phyloP scores from a whole-genome alignment of 345 rosid genomes.

The Excoecaria cochinchinensis region DNA sequence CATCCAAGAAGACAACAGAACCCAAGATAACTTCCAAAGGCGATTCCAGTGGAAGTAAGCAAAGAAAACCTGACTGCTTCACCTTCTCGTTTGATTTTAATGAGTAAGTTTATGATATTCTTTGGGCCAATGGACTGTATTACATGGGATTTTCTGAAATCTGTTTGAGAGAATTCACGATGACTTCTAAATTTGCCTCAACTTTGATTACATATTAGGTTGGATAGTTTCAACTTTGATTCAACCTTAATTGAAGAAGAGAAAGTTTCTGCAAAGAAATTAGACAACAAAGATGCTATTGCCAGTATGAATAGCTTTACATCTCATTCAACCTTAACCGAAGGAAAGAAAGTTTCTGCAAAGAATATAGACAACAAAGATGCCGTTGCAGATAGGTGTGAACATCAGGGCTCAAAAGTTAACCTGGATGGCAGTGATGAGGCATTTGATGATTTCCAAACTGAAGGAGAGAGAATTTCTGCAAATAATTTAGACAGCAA shows the following conservation, averaged over 20 bases:
- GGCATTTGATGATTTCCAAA: not conserved
- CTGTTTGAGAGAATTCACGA: not conserved
- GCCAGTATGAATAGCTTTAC: slow-evolving; percentile 8
- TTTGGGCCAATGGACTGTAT: slow-evolving; percentile 9
- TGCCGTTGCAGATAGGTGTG: too few species aligned
- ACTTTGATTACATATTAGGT: slow-evolving; percentile 41
- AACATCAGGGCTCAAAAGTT: too few species aligned
- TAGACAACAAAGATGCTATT: slow-evolving; percentile 29
- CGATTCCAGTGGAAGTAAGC: slow-evolving; percentile 35
- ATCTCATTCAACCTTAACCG: too few species aligned
- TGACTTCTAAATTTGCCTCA: slow-evolving; percentile 21
- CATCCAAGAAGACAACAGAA: slow-evolving; percentile 50
- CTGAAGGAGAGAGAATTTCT: slow-evolving; percentile 35
- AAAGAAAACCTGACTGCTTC: slow-evolving; percentile 46
- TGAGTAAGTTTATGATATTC: slow-evolving; percentile 40
- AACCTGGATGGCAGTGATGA: too few species aligned
- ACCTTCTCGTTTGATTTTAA: slow-evolving; percentile 75
- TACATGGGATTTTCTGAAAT: not conserved
- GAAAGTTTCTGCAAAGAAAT: slow-evolving; percentile 31
- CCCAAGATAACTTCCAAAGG: slow-evolving; percentile 51
- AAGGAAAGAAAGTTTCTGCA: too few species aligned
- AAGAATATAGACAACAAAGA: too few species aligned
- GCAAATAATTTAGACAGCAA: slow-evolving; percentile 32
- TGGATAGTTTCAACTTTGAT: slow-evolving; percentile 54
- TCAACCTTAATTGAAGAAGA: slow-evolving; percentile 42